Conservation (phyloP, 1,284 basidiomycete species). For the Wolfiporia cocos region DNA sequence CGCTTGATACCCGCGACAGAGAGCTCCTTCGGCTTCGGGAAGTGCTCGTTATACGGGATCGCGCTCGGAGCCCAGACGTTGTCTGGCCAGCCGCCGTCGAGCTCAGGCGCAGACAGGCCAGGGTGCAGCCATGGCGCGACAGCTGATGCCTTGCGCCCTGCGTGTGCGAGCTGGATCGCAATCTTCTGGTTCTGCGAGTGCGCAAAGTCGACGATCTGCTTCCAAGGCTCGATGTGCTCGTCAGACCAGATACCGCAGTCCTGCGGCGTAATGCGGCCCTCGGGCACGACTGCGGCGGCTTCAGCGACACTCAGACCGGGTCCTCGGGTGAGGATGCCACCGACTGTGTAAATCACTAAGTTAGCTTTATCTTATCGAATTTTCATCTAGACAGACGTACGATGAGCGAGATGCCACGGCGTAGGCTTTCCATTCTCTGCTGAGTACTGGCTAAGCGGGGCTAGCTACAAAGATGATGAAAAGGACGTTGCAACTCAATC, state of each 20-base stretch:
- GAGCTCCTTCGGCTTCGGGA: slow-evolving; percentile 51
- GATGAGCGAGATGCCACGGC: slow-evolving; percentile 7
- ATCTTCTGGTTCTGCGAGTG: slow-evolving; percentile 59
- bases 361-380: not conserved
- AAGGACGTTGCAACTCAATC: not conserved
- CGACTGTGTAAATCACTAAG: not conserved
- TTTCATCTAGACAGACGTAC: not conserved
- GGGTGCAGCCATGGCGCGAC: slow-evolving; percentile 52
- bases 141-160: slow-evolving; percentile 67
- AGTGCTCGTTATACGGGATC: slow-evolving; percentile 44
- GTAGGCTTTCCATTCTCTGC: slow-evolving; percentile 6
- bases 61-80: slow-evolving; percentile 42
- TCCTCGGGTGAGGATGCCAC: slow-evolving; percentile 32
- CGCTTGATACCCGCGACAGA: slow-evolving; percentile 46
- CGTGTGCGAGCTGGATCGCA: slow-evolving; percentile 74
- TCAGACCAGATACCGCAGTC: slow-evolving; percentile 72
- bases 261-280: slow-evolving; percentile 70
- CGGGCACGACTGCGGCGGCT: slow-evolving; percentile 65
- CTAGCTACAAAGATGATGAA: not conserved
- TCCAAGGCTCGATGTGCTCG: slow-evolving; percentile 56
- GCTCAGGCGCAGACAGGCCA: slow-evolving; percentile 25
- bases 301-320: slow-evolving; percentile 58
- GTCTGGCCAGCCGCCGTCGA: slow-evolving; percentile 58
- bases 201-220: slow-evolving; percentile 60
- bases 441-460: slow-evolving; percentile 8